These are phyloP conservation scores for Solanum bulbocastanum DNA, from an alignment of 257 asterid species.

Conservation along the genomic window DNA sequence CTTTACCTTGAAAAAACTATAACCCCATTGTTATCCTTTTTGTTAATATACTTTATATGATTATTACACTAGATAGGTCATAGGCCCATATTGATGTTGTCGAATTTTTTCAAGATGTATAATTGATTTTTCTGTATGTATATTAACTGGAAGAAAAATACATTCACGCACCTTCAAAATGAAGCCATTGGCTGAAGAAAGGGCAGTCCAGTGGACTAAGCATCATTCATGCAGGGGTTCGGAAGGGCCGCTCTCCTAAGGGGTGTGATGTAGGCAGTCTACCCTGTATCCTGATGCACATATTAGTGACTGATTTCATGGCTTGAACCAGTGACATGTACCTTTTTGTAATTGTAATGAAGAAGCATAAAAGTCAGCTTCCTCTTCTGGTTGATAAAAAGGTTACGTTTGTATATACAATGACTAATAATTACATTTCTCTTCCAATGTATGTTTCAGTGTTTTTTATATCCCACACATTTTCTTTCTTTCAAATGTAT, in stretches of 20 bases:
- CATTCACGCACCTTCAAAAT: background rate
- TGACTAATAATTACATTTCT: background rate
- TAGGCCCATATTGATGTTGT: background rate
- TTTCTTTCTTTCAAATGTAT: background rate
- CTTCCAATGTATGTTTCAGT: background rate
- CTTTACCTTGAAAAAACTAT: slow-evolving; percentile 23
- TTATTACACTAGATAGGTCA: background rate
- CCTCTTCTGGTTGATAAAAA: background rate
- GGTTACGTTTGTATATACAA: background rate
- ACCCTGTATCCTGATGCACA: background rate
- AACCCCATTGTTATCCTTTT: background rate
- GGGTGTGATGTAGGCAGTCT: background rate
- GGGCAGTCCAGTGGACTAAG: background rate
- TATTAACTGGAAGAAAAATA: background rate
- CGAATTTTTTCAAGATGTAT: background rate
- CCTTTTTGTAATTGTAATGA: background rate
- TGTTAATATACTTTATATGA: background rate
- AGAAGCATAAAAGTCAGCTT: background rate
- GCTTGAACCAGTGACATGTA: background rate
- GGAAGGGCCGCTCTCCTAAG: background rate
- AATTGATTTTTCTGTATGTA: background rate
- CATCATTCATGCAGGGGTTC: background rate
- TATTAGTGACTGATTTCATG: background rate
- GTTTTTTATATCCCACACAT: background rate
- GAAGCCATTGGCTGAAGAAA: background rate